Base-by-base conservation (phyloP, 2,329 filamentous ascomycete genomes). In the Raffaelea ambrosiae region DNA sequence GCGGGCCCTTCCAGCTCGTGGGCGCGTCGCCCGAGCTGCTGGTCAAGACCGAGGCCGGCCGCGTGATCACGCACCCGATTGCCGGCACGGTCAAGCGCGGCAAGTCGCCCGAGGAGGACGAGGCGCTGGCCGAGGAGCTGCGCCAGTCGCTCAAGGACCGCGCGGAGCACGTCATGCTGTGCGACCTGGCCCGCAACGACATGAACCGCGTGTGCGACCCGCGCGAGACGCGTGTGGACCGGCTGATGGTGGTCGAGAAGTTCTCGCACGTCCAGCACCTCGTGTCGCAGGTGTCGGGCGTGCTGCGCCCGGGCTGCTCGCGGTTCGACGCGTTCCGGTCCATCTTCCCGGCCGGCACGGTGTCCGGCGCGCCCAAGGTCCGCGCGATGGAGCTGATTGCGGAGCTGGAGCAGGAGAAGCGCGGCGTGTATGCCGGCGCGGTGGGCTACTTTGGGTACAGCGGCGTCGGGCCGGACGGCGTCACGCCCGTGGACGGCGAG, bases 231-330 rank as follows among this genome's bases (percentile, higher is more conserved):
- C 81, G 87, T 52, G 93, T 97, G 22, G 93, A 98, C 71, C 81
- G 88, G 46, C 72, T 97, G 53, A 96, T 97, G 91, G 86, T 88
- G 3, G 88, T 94, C 13, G 86, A 95, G 67, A 84, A 86, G 61
- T 98, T 98, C 71, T 93, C 86, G 51, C 93, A 98, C 66, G 93
- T 98, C 23, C 93, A 97, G 73, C 93, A 98, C 66, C 78, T 98
- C 18, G 90, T 95, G 4, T 95, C 88, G 1, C 90, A 98, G 66
- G 93, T 98, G 0, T 95, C 88, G 2, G 91, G 93, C 40, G 77
- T 93, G n/a, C 70, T 97, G 55, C 79, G 93, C 41, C 74, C 79
- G 5, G 90, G 76, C 36, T 89, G 89, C 72, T 91, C 88, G 26
- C 79, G 93, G 50, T 98, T 95, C 67, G 91, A 97, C 62, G 93